Percentiles rank a stretch among this genome's conserved stretches.
Conservation (phyloP, 108 stramenopile genomes). For the Fragilariopsis cylindrus region DNA sequence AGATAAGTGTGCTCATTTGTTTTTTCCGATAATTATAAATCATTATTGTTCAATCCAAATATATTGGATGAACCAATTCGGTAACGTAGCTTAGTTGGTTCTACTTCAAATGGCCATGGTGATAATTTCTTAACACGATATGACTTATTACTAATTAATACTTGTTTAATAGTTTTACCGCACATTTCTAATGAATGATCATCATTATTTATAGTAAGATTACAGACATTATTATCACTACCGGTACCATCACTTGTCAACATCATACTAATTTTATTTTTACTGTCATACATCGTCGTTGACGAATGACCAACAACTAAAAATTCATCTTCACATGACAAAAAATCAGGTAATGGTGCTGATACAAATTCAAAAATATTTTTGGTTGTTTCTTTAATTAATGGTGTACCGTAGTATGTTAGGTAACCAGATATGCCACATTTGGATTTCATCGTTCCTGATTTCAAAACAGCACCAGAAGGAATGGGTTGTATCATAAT, state of each 20-base stretch:
- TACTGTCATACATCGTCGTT: conserved; percentile 35
- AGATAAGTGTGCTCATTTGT: too few relatives aligned
- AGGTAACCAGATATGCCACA: conserved; percentile 43
- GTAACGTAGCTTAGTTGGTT: conserved; percentile 25
- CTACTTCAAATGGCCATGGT: conserved; percentile 49
- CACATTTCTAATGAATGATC: not conserved
- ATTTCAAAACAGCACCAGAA: conserved; percentile 32
- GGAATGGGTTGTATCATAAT: conserved; percentile 34
- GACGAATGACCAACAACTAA: conserved; percentile 12
- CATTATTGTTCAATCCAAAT: not conserved
- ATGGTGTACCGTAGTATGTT: not conserved
- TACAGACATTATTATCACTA: too few relatives aligned
- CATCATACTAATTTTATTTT: conserved; percentile 37
- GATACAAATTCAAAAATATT: too few relatives aligned
- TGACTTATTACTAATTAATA: not conserved
- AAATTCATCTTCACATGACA: conserved; percentile 23
- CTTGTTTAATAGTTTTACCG: conserved; percentile 1
- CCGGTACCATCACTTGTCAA: conserved; percentile 8
- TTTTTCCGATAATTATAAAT: too few relatives aligned
- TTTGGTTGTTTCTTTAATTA: too few relatives aligned
- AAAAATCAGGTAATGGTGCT: too few relatives aligned
- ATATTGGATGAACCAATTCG: not conserved
- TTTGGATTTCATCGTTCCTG: conserved; percentile 35
- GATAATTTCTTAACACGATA: conserved; percentile 1
- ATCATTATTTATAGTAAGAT: not conserved